Conservation (phyloP, 306 rosid species). For the Quercus robur region DNA sequence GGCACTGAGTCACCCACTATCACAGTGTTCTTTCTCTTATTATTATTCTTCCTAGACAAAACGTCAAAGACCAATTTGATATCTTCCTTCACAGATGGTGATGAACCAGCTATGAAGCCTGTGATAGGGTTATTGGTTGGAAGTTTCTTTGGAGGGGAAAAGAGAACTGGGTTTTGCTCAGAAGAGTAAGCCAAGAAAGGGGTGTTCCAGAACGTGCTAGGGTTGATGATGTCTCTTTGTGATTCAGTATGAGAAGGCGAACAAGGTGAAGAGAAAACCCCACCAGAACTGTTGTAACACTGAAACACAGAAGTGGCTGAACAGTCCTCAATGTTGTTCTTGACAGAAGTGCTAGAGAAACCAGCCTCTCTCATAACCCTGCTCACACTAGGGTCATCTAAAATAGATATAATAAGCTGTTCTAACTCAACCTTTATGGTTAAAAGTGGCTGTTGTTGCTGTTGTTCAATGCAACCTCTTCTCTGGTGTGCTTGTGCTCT, state of each 20-base stretch:
- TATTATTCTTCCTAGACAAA: slow-evolving; percentile 41
- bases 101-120: background rate
- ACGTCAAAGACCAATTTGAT: slow-evolving; percentile 58
- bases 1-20: slow-evolving; percentile 64
- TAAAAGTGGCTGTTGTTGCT: slow-evolving; percentile 75
- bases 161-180: slow-evolving; percentile 50
- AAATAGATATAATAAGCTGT: slow-evolving; percentile 81
- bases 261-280: slow-evolving; percentile 79
- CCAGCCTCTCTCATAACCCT: slow-evolving; percentile 99
- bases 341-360: slow-evolving; percentile 73
- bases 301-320: slow-evolving; percentile 55
- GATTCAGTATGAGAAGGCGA: slow-evolving; percentile 56
- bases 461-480: slow-evolving; percentile 90
- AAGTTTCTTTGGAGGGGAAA: slow-evolving; percentile 57
- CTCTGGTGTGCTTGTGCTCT: slow-evolving; percentile 97
- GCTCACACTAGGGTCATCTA: slow-evolving; percentile 94
- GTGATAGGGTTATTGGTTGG: slow-evolving; percentile 12
- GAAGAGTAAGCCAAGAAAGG: slow-evolving; percentile 44
- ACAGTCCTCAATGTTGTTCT: slow-evolving; percentile 64
- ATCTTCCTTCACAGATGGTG: slow-evolving; percentile 58
- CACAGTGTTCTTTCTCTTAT: slow-evolving; percentile 64
- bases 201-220: slow-evolving; percentile 41
- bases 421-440: slow-evolving; percentile 76
- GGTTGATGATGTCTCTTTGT: slow-evolving; percentile 26
- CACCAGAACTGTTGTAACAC: slow-evolving; percentile 55